A percentile compares a stretch with the other conserved stretches of the same genome.
These are phyloP conservation scores for Xylariaceae sp. DNA, from an alignment of 2,329 filamentous ascomycete genomes.

Conservation along the genomic window DNA sequence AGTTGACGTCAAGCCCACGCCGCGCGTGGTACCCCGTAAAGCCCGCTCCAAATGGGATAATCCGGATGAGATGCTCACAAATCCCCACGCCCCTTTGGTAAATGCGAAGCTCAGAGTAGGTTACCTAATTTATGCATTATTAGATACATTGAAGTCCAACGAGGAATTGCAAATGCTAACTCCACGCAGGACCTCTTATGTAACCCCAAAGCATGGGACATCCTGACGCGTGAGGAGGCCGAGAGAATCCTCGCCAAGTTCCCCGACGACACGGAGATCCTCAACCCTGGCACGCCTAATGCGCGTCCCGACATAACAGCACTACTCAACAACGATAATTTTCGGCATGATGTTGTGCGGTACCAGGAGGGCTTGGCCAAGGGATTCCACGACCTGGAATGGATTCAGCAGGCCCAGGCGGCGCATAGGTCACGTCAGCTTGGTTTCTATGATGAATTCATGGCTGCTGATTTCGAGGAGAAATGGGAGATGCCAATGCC, in stretches of 20 bases:
- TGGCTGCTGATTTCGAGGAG: constrained; percentile 42
- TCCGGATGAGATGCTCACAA: constrained; percentile 36
- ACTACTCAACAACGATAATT: constrained; percentile 45
- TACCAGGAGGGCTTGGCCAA: constrained; percentile 44
- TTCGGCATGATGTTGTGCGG: constrained; percentile 44
- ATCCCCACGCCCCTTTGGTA: constrained; percentile 35
- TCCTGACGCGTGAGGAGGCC: constrained; percentile 35
- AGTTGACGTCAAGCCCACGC: constrained; percentile 26
- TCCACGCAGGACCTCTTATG: constrained; percentile 34
- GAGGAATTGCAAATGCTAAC: not conserved
- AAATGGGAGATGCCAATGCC: constrained; percentile 47
- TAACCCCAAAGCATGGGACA: constrained; percentile 37
- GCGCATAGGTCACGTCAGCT: constrained; percentile 47
- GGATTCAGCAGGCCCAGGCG: constrained; percentile 49
- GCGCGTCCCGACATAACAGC: constrained; percentile 41
- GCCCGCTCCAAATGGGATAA: constrained; percentile 30
- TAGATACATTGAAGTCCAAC: not conserved
- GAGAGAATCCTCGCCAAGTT: constrained; percentile 36
- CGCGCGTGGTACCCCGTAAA: constrained; percentile 26
- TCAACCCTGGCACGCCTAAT: constrained; percentile 34
- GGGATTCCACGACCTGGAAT: constrained; percentile 50
- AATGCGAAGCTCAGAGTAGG: constrained; percentile 36
- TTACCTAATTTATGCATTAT: not conserved
- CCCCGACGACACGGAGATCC: constrained; percentile 37
- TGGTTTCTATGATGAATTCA: constrained; percentile 49